Conservation (phyloP, 2,329 filamentous ascomycete species). For the Epichloe coenophiala region DNA sequence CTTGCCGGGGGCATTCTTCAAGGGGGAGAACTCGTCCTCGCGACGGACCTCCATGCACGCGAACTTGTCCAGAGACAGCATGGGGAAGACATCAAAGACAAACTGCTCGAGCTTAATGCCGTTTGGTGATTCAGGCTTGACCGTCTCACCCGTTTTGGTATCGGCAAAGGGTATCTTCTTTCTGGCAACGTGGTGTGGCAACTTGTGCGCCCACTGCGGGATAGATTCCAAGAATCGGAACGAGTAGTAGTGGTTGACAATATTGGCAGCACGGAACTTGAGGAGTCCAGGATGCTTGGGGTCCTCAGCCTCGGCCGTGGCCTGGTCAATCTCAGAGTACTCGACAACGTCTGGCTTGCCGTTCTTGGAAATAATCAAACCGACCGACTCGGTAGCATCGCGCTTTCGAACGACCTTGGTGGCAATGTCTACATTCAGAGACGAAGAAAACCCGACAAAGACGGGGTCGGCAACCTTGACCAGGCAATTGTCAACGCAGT, state of each 20-base stretch:
- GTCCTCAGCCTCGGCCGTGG: too few relatives aligned
- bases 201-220: slow-evolving; percentile 68
- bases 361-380: too few relatives aligned
- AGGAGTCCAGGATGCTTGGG: slow-evolving; percentile 66
- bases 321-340: too few relatives aligned
- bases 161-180: slow-evolving; percentile 96
- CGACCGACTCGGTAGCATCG: too few relatives aligned
- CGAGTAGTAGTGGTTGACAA: slow-evolving; percentile 99
- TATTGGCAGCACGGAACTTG: slow-evolving; percentile 96
- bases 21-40: slow-evolving; percentile 96
- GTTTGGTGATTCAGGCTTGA: slow-evolving; percentile 91
- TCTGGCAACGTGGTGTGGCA: slow-evolving; percentile 89
- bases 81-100: slow-evolving; percentile 95
- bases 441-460: too few relatives aligned
- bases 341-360: too few relatives aligned
- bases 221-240: slow-evolving; percentile 86
- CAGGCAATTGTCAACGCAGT: too few relatives aligned
- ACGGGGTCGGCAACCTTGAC: too few relatives aligned
- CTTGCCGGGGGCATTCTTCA: slow-evolving; percentile 80
- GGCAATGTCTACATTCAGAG: too few relatives aligned
- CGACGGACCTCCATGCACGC: slow-evolving; percentile 91
- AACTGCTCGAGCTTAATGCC: slow-evolving; percentile 99
- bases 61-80: slow-evolving; percentile 75
- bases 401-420: too few relatives aligned
- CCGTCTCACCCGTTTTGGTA: slow-evolving; percentile 57